phyloP scores from a whole-genome alignment of 176 grass and related monocot species.

The Puccinellia tenuiflora region DNA sequence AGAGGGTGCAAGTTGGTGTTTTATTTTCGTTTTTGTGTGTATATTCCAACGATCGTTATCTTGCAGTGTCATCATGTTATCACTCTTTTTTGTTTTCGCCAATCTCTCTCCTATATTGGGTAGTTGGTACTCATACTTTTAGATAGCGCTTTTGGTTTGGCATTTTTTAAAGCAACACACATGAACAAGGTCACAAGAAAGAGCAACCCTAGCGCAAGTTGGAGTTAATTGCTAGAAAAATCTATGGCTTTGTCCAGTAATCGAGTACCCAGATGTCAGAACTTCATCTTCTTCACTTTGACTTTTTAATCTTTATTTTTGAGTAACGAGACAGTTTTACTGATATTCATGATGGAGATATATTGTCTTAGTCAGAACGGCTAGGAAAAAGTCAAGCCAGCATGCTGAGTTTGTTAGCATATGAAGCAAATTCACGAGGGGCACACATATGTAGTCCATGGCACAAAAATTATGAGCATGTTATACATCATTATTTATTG shows the following conservation, averaged over 20 bases:
- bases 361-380: no score
- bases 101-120: conserved; percentile 18
- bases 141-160: conserved; percentile 9
- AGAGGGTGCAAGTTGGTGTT: conserved; percentile 34
- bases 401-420: no score
- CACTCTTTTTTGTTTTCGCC: conserved; percentile 23
- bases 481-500: no score
- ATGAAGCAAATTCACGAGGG: no score
- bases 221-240: background rate
- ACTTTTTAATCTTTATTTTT: background rate
- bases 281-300: conserved; percentile 13
- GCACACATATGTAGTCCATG: no score
- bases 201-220: background rate
- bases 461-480: no score
- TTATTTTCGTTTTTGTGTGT: background rate
- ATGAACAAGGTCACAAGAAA: conserved; percentile 2
- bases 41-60: conserved; percentile 40
- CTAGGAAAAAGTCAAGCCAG: no score
- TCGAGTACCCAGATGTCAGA: background rate
- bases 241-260: background rate
- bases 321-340: no score
- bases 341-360: no score
- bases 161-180: background rate
- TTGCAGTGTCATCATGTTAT: conserved; percentile 37
- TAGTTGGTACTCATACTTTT: conserved; percentile 27